Base-by-base conservation (phyloP, 176 grass and related monocot species). In the Juncus effusus region DNA sequence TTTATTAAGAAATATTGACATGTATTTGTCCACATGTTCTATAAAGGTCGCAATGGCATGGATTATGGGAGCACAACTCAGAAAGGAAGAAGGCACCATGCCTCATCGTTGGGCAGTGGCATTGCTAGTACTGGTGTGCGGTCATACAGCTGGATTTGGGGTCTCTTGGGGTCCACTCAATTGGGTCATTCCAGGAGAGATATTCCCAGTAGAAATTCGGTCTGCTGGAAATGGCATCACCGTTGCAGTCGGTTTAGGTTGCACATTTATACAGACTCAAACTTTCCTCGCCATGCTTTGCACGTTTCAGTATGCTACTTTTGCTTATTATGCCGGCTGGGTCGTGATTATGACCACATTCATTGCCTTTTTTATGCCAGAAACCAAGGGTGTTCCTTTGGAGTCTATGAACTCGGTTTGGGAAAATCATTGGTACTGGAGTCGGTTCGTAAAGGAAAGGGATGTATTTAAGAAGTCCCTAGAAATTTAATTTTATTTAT, bases 391-490 rank as follows among this genome's bases (percentile, higher is more conserved):
- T 0, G 61, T 77, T n/a, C 74, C 74, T 0, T 56, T 77, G 51
- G 74, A 77, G n/a, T 54, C 44, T 3, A 67, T 77, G 74, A 75
- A 54, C 14, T 2, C 40, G 9, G 36, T 63, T 36, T 45, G 61
- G 74, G 74, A 37, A 41, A 36, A 40, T 1, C 74, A 77, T 16
- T 67, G 74, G 74, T 77, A 77, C 62, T 77, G 74, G 74, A 10
- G 60, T 3, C 44, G 37, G 6, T 77, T 56, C 36, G 28, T 77
- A 36, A 47, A 54, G 13, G 74, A 56, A 70, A 28, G 19, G 19
- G 19, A 28, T 28, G 19, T 28, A 28, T 28, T 28, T 28, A 28
- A 28, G 19, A 28, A 28, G 19, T 28, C 19, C 19, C 19, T 28
- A 28, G 19, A 28, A 28, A 28, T 28, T 28, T 28, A 28, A 28